These are phyloP conservation scores for Ceratobasidium sp. DNA, from an alignment of 1,284 basidiomycete genomes.

Conservation along the genomic window DNA sequence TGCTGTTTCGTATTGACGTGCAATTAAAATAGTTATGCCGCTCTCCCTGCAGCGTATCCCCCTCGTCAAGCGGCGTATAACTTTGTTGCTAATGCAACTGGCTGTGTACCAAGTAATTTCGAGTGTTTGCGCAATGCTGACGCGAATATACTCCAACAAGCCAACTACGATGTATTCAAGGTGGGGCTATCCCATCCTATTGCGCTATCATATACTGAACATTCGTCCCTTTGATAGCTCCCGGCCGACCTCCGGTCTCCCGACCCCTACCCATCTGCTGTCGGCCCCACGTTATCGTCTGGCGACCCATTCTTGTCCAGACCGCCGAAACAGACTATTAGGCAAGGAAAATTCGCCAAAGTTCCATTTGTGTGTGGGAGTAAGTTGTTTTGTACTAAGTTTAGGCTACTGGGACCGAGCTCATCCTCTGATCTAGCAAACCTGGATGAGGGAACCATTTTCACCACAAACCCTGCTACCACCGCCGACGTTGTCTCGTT, in stretches of 20 bases:
- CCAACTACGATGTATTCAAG: conserved; percentile 32
- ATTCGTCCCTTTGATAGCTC: background rate
- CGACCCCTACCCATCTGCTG: conserved; percentile 20
- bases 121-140: conserved; percentile 30
- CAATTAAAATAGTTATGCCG: conserved; percentile 10
- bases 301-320: conserved; percentile 20
- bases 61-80: conserved; percentile 24
- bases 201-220: background rate
- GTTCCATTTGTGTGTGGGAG: conserved; percentile 52
- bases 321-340: background rate
- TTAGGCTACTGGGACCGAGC: background rate
- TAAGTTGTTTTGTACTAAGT: conserved; percentile 3
- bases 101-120: conserved; percentile 6
- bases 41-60: conserved; percentile 16
- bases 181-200: background rate
- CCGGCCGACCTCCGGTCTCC: conserved; percentile 8
- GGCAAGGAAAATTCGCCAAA: conserved; percentile 45
- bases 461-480: conserved; percentile 29
- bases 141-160: conserved; percentile 6
- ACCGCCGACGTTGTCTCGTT: conserved; percentile 9
- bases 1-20: background rate
- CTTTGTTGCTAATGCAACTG: conserved; percentile 30
- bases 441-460: conserved; percentile 43
- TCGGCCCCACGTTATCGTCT: conserved; percentile 21
- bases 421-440: conserved; percentile 12